A percentile compares a stretch with the other conserved stretches of the same genome.
Evolutionary conservation across 208 protist genomes (phyloP).

Genomic region (Acanthamoeba lugdunensis): DNA sequence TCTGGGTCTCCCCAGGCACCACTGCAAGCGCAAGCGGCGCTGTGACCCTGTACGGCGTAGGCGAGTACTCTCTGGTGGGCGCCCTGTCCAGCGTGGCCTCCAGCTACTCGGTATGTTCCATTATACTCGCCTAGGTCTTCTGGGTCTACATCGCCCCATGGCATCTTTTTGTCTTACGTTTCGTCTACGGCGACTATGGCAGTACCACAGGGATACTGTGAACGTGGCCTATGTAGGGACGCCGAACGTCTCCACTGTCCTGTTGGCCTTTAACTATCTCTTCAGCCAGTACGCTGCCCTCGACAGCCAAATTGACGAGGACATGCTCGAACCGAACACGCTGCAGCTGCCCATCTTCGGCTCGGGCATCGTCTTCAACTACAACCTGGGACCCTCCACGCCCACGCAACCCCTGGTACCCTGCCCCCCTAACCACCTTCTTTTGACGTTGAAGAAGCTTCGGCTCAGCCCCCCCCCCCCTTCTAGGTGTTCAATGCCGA

Average conservation of each 20-base stretch:
- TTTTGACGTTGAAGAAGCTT: no score
- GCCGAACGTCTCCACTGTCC: neutral
- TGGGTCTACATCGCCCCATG: neutral
- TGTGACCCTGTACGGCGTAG: neutral
- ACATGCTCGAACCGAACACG: neutral
- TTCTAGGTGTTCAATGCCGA: neutral
- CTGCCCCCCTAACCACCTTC: no score
- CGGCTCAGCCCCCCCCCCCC: no score
- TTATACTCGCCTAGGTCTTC: no score
- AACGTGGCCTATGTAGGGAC: neutral
- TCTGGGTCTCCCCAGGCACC: neutral
- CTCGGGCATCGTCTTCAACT: neutral
- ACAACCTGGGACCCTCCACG: neutral
- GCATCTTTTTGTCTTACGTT: neutral
- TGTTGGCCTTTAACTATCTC: neutral
- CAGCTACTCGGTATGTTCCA: neutral
- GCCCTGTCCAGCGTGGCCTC: neutral
- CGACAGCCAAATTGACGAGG: neutral
- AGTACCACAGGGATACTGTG: neutral
- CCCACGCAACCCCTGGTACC: neutral
- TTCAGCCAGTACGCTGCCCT: neutral
- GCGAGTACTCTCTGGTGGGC: neutral
- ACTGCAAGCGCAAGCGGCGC: neutral
- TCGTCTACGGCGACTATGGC: neutral
- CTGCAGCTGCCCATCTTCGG: conserved; percentile 27